A percentile compares a stretch with the other conserved stretches of the same genome.
Evolutionary conservation across 495 filamentous ascomycete genomes (phyloP).

Genomic region (Penicillium coffeae): DNA sequence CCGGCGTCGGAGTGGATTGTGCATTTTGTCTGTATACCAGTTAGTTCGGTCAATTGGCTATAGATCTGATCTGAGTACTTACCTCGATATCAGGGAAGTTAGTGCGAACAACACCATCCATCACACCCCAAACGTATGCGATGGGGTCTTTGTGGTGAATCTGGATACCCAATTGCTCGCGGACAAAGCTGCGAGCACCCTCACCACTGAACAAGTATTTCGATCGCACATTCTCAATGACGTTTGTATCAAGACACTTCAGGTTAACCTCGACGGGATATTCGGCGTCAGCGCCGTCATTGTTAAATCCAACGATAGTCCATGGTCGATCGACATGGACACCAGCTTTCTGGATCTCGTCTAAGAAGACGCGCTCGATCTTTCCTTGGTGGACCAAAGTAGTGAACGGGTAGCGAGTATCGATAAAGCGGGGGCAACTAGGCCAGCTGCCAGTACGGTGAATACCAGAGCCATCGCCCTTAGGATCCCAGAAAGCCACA

Average conservation of each 20-base stretch:
- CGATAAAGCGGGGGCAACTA: conserved; percentile 61
- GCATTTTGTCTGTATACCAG: conserved; percentile 77
- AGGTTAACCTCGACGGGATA: conserved; percentile 67
- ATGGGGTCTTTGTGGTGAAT: conserved; percentile 63
- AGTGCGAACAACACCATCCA: conserved; percentile 76
- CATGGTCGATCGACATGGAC: conserved; percentile 57
- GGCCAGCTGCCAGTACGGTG: conserved; percentile 59
- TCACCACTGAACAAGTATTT: conserved; percentile 66
- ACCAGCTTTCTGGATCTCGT: conserved; percentile 58
- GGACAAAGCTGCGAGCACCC: conserved; percentile 60
- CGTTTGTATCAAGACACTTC: conserved; percentile 69
- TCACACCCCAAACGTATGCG: conserved; percentile 73
- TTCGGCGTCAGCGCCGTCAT: conserved; percentile 49
- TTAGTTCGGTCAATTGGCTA: conserved; percentile 14
- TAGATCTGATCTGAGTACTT: conserved; percentile 5
- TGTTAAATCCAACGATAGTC: conserved; percentile 59
- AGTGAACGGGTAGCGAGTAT: conserved; percentile 64
- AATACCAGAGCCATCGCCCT: conserved; percentile 48
- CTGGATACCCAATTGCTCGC: conserved; percentile 55
- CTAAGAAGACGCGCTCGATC: conserved; percentile 62
- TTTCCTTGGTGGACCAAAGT: conserved; percentile 62
- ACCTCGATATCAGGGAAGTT: conserved; percentile 81
- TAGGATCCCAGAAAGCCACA: conserved; percentile 64
- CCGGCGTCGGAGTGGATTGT: conserved; percentile 65
- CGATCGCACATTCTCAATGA: conserved; percentile 57